A percentile compares a stretch with the other conserved stretches of the same genome.
These are phyloP conservation scores for Echeveria elegans DNA, from an alignment of 164 flowering plant species.

Conservation along the genomic window DNA sequence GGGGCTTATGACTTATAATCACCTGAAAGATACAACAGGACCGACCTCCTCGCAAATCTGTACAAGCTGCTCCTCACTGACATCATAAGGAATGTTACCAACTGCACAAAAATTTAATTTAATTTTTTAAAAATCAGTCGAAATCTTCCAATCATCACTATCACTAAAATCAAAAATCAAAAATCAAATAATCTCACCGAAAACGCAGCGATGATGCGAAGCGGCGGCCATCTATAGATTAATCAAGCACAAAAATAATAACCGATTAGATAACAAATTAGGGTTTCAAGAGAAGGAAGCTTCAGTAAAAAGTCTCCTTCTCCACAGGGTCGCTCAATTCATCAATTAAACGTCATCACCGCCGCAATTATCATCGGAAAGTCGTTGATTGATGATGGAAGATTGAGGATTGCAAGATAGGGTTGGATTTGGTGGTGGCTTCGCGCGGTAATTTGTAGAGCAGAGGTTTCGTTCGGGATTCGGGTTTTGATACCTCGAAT, in stretches of 20 bases:
- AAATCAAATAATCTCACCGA: background rate
- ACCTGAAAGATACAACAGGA: slow-evolving; percentile 95
- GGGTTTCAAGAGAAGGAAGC: background rate
- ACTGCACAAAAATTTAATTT: slow-evolving; percentile 27
- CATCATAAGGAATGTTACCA: slow-evolving; percentile 97
- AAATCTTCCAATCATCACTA: background rate
- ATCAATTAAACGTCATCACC: background rate
- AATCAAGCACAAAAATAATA: too few relatives aligned
- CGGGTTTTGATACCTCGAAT: too few relatives aligned
- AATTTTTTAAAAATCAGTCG: background rate
- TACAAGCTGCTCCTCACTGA: slow-evolving; percentile 86
- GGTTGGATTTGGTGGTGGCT: too few relatives aligned
- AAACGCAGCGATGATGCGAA: background rate
- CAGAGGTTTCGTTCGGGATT: too few relatives aligned
- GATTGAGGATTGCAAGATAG: too few relatives aligned
- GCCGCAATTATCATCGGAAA: too few relatives aligned
- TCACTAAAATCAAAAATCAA: slow-evolving; percentile 5
- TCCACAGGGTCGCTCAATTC: background rate
- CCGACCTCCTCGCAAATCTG: slow-evolving; percentile 98
- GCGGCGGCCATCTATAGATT: background rate
- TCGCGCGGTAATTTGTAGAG: too few relatives aligned
- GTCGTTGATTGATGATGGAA: too few relatives aligned
- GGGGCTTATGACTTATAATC: slow-evolving; percentile 6
- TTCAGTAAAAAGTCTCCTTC: background rate
- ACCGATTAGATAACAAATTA: too few relatives aligned